Percentiles rank a stretch among this genome's conserved stretches.
phyloP scores from a whole-genome alignment of 805 yeast genomes.

The Kregervanrija delftensis region DNA sequence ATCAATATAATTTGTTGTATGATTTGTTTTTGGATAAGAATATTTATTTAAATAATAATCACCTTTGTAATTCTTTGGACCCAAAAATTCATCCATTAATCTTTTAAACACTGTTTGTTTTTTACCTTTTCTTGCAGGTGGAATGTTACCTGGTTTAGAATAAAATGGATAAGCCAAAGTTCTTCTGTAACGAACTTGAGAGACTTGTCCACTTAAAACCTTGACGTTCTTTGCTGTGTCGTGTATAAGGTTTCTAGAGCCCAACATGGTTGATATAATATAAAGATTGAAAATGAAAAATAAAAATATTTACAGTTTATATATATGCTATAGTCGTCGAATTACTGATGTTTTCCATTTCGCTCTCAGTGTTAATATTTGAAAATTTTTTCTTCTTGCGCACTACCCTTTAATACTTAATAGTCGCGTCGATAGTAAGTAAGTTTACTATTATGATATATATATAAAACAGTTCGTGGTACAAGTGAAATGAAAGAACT shows the following conservation, averaged over 20 bases:
- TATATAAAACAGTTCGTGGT: no score
- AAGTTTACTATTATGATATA: no score
- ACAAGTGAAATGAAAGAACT: no score
- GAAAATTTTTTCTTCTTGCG: no score
- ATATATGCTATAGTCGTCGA: no score
- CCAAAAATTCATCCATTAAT: slow-evolving; percentile 68
- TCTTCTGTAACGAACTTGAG: slow-evolving; percentile 43
- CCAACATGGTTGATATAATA: neutral
- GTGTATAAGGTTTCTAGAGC: neutral
- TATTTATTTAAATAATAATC: slow-evolving; percentile 74
- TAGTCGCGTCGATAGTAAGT: no score
- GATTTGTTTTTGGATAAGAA: slow-evolving; percentile 58
- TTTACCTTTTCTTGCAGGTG: slow-evolving; percentile 27
- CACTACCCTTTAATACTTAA: no score
- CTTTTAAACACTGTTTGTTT: slow-evolving; percentile 49
- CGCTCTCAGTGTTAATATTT: no score
- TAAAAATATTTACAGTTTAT: no score
- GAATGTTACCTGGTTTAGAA: slow-evolving; percentile 37
- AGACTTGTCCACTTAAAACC: slow-evolving; percentile 26
- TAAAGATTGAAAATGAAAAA: neutral
- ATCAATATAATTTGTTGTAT: slow-evolving; percentile 65
- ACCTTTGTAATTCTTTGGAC: slow-evolving; percentile 79
- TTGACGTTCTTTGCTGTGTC: slow-evolving; percentile 6
- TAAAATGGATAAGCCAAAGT: slow-evolving; percentile 48
- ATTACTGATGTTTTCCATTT: no score